Evolutionary conservation across 305 asterid species (phyloP).

Genomic region (Petunia hybrid): DNA sequence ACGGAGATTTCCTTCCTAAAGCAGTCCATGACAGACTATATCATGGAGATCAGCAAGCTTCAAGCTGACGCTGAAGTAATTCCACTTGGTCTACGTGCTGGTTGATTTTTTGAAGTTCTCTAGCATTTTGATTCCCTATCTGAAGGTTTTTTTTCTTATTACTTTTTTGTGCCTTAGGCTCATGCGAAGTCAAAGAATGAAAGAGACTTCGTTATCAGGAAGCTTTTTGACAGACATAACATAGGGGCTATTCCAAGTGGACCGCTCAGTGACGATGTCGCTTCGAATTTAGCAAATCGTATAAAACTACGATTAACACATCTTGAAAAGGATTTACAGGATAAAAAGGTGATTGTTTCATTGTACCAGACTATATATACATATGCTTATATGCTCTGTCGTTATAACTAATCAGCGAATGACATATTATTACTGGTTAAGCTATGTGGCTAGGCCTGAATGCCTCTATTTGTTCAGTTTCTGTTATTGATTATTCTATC

Average conservation of each 20-base stretch:
- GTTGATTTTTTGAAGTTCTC: conserved; percentile 36
- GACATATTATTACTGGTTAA: conserved; percentile 11
- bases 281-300: conserved; percentile 66
- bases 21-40: conserved; percentile 46
- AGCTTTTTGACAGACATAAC: conserved; percentile 69
- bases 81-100: conserved; percentile 37
- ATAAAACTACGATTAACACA: conserved; percentile 64
- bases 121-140: conserved; percentile 31
- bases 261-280: conserved; percentile 74
- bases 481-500: conserved; percentile 2
- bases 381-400: not conserved
- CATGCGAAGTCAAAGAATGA: conserved; percentile 72
- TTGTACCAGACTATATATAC: conserved; percentile 19
- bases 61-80: conserved; percentile 78
- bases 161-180: conserved; percentile 63
- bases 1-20: conserved; percentile 52
- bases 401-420: conserved; percentile 8
- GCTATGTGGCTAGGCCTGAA: conserved; percentile 11
- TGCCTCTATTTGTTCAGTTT: conserved; percentile 25
- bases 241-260: conserved; percentile 71
- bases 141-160: conserved; percentile 37
- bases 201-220: conserved; percentile 62
- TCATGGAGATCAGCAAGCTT: conserved; percentile 70
- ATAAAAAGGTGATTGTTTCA: conserved; percentile 68
- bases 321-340: conserved; percentile 65